phyloP scores from a whole-genome alignment of 768 basidiomycete species.

The Russula sp. region DNA sequence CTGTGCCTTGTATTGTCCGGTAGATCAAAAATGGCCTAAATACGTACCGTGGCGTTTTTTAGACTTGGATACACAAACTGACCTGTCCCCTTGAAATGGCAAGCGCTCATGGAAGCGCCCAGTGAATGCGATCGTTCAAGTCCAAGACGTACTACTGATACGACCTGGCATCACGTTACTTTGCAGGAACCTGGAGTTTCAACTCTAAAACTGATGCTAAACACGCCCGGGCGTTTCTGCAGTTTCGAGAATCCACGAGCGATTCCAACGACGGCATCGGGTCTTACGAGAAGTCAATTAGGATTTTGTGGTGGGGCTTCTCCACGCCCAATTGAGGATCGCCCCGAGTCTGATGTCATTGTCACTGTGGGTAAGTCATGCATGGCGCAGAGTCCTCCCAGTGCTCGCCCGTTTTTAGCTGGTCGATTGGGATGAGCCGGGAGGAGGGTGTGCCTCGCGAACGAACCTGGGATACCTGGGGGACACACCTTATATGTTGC shows the following conservation, averaged over 20 bases:
- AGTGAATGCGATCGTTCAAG: not conserved
- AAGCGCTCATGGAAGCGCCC: not conserved
- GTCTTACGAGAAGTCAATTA: not conserved
- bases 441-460: not conserved
- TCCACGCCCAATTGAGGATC: not conserved
- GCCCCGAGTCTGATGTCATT: conserved; percentile 10
- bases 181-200: not conserved
- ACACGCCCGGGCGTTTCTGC: not conserved
- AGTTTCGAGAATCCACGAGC: conserved; percentile 8
- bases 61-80: conserved; percentile 3
- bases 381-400: not conserved
- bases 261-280: not conserved
- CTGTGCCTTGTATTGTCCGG: not conserved
- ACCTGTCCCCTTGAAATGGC: not conserved
- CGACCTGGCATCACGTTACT: not conserved
- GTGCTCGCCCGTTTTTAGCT: not conserved
- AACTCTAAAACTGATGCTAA: not conserved
- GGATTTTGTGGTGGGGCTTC: conserved; percentile 20
- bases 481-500: not conserved
- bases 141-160: not conserved
- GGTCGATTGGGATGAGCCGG: not conserved
- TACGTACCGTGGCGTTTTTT: not conserved
- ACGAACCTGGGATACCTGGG: not conserved
- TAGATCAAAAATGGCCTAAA: conserved; percentile 12
- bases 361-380: not conserved